Evolutionary conservation across 345 rosid species (phyloP), one percentile per base, ranked within the genome.

Genomic region (Citrus reticulata): DNA sequence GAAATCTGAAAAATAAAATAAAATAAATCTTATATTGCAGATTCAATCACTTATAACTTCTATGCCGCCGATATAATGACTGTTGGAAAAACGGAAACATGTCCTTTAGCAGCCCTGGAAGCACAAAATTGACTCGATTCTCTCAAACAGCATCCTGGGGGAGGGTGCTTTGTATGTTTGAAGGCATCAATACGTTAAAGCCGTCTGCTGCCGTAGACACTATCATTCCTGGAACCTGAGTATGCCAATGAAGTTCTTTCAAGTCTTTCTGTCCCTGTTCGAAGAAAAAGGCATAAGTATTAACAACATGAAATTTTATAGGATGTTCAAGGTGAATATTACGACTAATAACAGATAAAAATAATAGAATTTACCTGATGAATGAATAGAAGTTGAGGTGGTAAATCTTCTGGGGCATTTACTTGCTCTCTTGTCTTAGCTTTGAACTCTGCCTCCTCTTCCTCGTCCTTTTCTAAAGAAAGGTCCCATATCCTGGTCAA

Each of bases 191-290:
- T 77, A 94, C 87, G 84, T 93, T 96, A 83, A 91, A 96, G 73
- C 99, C 97, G 66, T 94, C 98, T 1, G 82, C 84, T 27, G 97
- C 97, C 4, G 95, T 94, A 10, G 97, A 90, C 63, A 94, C 93
- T 2, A 94, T 51, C 99, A 94, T 96, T 72, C 97, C 99, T 0
- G 99, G 98, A 77, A 96, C 90, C 88, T 94, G 98, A 73, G 85
- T 58, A 67, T 96, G 98, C 98, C 98, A 96, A 62, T 94, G 99
- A 78, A 94, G 91, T 83, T 96, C 99, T 87, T 94, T 96, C 91
- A 91, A 84, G 84, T 96, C 95, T 34, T 90, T 91, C 73, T 96
- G 99, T 22, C 99, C 98, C 98, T 93, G 93, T 81, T 84, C 1
- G 65, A 59, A n/a, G 57, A 34, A 25, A 49, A 46, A 39, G 39